Conservation (phyloP, 495 filamentous ascomycete genomes). For the Penicillium argentinense region DNA sequence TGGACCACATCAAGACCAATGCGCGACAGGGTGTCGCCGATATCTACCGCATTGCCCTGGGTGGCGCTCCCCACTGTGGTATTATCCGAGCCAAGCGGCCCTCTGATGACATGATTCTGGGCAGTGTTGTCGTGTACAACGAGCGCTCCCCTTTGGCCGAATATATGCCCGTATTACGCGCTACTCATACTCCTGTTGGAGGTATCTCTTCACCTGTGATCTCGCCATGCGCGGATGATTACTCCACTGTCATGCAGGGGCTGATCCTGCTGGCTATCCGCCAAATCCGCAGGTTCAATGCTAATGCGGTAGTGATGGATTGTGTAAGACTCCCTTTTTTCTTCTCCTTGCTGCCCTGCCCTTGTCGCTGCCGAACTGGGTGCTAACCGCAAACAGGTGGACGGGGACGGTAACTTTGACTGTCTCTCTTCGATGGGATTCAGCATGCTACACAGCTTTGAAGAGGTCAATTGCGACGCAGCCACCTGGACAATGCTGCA, state of each 20-base stretch:
- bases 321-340: conserved; percentile 56
- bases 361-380: not conserved
- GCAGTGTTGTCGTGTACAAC: conserved; percentile 82
- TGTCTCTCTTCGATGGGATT: conserved; percentile 75
- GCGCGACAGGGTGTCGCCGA: conserved; percentile 80
- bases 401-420: conserved; percentile 69
- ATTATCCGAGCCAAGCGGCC: conserved; percentile 78
- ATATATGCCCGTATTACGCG: conserved; percentile 64
- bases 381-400: conserved; percentile 53
- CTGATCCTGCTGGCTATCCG: conserved; percentile 77
- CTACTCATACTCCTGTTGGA: conserved; percentile 51
- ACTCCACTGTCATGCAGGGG: conserved; percentile 73
- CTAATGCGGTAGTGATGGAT: conserved; percentile 68
- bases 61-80: conserved; percentile 69
- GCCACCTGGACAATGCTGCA: conserved; percentile 65
- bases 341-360: not conserved
- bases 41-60: conserved; percentile 75
- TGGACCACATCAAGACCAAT: conserved; percentile 72
- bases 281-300: conserved; percentile 76
- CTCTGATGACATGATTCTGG: conserved; percentile 65
- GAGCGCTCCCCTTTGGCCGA: conserved; percentile 63
- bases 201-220: conserved; percentile 83
- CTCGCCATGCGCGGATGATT: conserved; percentile 65
- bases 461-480: conserved; percentile 76
- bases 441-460: conserved; percentile 70